Evolutionary conservation across 179 eudicot species (phyloP), one percentile per base, ranked within the genome.

Genomic region (Spergularia azorica): DNA sequence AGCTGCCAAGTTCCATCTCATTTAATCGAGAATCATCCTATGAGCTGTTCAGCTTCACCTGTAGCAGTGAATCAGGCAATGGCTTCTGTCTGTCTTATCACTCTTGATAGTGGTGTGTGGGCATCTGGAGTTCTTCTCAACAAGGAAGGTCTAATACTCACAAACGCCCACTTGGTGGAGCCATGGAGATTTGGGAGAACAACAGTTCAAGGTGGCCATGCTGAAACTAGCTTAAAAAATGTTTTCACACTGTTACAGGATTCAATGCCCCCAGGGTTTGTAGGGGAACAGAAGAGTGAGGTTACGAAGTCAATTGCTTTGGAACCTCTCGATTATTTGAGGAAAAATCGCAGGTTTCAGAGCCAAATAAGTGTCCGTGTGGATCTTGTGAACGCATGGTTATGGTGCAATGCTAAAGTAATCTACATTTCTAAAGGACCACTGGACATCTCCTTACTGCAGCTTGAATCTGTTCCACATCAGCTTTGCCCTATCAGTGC

Each of bases 121-220:
- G 99, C 98, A 54, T 91, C 99, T 73, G 99, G 99, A 51, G 80
- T 95, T 82, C 77, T 95, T 81, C 92, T 95, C 70, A 95, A 93
- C 76, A 82, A 84, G 5, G 71, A 89, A 67, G 99, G 99, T 46
- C 83, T 95, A 72, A 83, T 95, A 83, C 98, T 95, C 79, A 95
- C 99, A 75, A 95, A 95, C 71, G 99, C 99, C 81, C 99, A 95
- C 84, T 87, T 95, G 75, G 78, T 95, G 70, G 99, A 95, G 84
- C 99, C 99, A 54, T 91, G 99, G 99, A 90, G 97, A 83, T 95
- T 88, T 79, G 86, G 86, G 54, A 86, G 81, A 85, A 69, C 92
- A 46, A 75, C 88, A 74, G 46, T 81, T 56, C 76, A 77, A 76
- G 79, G 85, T 67, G 90, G 80, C 71, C 67, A 7, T 32, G 75